These are phyloP conservation scores for Strobilomyces confusus DNA, from an alignment of 768 basidiomycete genomes.

Conservation along the genomic window DNA sequence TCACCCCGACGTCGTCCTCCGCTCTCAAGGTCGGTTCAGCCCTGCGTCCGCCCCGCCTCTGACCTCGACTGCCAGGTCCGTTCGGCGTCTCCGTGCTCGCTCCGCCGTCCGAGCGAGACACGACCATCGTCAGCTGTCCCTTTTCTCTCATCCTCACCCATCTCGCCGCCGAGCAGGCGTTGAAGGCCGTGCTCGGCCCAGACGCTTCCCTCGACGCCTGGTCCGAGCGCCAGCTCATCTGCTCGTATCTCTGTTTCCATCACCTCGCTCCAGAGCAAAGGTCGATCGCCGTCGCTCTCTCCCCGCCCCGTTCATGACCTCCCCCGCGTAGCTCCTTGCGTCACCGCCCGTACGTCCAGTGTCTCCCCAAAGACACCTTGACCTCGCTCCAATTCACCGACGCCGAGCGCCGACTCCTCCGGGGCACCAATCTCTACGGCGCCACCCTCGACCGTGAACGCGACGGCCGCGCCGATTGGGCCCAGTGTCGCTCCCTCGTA, in stretches of 20 bases:
- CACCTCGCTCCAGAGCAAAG: slow-evolving; percentile 43
- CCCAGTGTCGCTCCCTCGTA: slow-evolving; percentile 44
- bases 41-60: neutral
- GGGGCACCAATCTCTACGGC: slow-evolving; percentile 77
- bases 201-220: slow-evolving; percentile 34
- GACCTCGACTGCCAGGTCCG: slow-evolving; percentile 28
- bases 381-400: slow-evolving; percentile 73
- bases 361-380: slow-evolving; percentile 59
- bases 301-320: neutral
- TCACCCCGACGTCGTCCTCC: slow-evolving; percentile 42
- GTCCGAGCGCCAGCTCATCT: slow-evolving; percentile 66
- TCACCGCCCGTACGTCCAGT: slow-evolving; percentile 63
- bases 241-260: slow-evolving; percentile 64
- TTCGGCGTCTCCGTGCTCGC: slow-evolving; percentile 54
- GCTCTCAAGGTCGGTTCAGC: slow-evolving; percentile 38
- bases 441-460: slow-evolving; percentile 65
- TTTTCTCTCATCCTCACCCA: slow-evolving; percentile 62
- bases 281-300: slow-evolving; percentile 19
- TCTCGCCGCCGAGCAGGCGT: slow-evolving; percentile 40
- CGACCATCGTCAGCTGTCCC: slow-evolving; percentile 62
- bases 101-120: slow-evolving; percentile 43
- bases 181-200: slow-evolving; percentile 38
- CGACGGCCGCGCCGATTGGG: slow-evolving; percentile 64
- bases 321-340: slow-evolving; percentile 10
- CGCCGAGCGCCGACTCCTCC: slow-evolving; percentile 59